Conservation (phyloP, 2,329 filamentous ascomycete genomes). For the Periconia macrospinosa region DNA sequence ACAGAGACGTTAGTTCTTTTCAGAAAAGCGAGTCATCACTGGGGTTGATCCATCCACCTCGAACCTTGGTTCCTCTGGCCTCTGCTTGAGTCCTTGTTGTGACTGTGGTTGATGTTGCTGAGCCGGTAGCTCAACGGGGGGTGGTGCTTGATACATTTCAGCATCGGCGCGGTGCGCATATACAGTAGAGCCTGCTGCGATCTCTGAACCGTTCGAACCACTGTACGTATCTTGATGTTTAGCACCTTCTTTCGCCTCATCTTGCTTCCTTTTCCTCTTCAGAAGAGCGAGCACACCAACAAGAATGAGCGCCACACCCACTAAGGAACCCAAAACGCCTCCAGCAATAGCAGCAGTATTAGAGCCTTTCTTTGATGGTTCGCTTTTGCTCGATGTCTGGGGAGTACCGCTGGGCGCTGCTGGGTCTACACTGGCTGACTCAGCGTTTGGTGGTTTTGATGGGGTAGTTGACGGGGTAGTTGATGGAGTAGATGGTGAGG, state of each 20-base stretch:
- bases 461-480: background rate
- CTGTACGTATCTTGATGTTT: background rate
- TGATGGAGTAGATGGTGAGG: background rate
- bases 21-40: too few species aligned
- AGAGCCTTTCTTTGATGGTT: background rate
- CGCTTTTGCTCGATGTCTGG: background rate
- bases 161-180: background rate
- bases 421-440: background rate
- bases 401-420: background rate
- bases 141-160: background rate
- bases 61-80: too few species aligned
- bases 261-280: background rate
- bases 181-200: background rate
- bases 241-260: background rate
- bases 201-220: background rate
- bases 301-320: background rate
- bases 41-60: too few species aligned
- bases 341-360: constrained; percentile 1
- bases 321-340: background rate
- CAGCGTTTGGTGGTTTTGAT: background rate
- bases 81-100: too few species aligned
- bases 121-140: background rate
- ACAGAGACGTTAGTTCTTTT: too few species aligned
- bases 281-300: background rate
- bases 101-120: background rate